Conservation (phyloP, 208 protist genomes). For the Vickermania ingenoplastis region DNA sequence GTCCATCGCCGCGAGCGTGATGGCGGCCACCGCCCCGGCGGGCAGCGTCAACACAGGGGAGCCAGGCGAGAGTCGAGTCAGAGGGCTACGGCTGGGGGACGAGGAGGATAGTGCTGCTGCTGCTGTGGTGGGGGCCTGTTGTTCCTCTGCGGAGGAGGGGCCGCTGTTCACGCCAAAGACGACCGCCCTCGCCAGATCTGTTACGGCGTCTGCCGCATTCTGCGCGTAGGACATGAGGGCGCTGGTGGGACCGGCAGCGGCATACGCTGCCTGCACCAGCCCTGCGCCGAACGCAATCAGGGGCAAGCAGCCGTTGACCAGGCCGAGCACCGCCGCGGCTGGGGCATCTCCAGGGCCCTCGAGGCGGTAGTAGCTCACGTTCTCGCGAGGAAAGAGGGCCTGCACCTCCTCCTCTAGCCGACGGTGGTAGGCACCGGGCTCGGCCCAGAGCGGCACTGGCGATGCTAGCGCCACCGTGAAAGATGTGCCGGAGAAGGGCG, state of each 20-base stretch:
- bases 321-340: slow-evolving; percentile 31
- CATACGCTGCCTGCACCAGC: slow-evolving; percentile 74
- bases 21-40: slow-evolving; percentile 19
- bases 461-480: slow-evolving; percentile 23
- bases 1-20: slow-evolving; percentile 51
- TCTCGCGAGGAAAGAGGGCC: slow-evolving; percentile 47
- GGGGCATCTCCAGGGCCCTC: not conserved
- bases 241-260: slow-evolving; percentile 24
- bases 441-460: slow-evolving; percentile 12
- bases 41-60: slow-evolving; percentile 65
- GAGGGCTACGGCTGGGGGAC: slow-evolving; percentile 19
- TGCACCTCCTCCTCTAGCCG: slow-evolving; percentile 8
- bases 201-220: slow-evolving; percentile 18
- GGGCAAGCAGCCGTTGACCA: slow-evolving; percentile 61
- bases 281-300: slow-evolving; percentile 78
- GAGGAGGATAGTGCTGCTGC: slow-evolving; percentile 37
- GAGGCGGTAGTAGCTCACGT: slow-evolving; percentile 26
- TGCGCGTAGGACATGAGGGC: slow-evolving; percentile 65
- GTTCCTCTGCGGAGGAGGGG: not conserved
- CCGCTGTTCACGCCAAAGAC: not conserved
- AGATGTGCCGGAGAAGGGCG: slow-evolving; percentile 21
- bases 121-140: too few relatives aligned
- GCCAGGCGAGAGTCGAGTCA: slow-evolving; percentile 3
- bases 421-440: slow-evolving; percentile 5
- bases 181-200: not conserved